Evolutionary conservation across 345 rosid species (phyloP), one percentile per base, ranked within the genome.

Genomic region (Anastatica hierochuntica): DNA sequence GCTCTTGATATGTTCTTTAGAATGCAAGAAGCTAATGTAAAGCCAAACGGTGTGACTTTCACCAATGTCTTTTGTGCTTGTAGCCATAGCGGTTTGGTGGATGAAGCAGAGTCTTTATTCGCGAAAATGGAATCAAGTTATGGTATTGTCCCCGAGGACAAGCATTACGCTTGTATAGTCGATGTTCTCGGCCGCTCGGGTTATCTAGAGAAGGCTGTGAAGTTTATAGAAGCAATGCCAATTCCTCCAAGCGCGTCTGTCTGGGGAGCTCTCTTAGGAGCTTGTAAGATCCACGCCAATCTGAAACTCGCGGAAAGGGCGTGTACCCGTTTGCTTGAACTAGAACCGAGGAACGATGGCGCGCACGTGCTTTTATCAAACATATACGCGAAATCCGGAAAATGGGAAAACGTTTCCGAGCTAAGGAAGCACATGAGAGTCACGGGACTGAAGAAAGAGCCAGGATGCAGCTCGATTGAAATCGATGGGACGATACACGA

Each of bases 381-480:
- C 52, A 69, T 79, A 45, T 83, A 80, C 39, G 95, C 95, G 14
- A 77, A 77, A 73, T 65, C 71, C 4, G 72, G 79, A 49, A 74
- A 77, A 38, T 83, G 88, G 90, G 79, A 78, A 47, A 30, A 50
- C 15, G 82, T 76, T 19, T 75, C 85, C 34, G 68, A 57, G 63
- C 59, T 83, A 36, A 78, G 88, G 64, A 82, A 74, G 60, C 72
- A 43, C 10, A 85, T 85, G 85, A 80, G 78, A 80, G 77, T 67
- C 27, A 56, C 68, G 13, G 88, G 88, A 64, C 35, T 83, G 1
- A 76, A 75, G 69, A 85, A 85, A 74, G 79, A 78, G 44, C 83
- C 72, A 7, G 95, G 95, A 26, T 83, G 85, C 53, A 85, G 95
- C 74, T 71, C 84, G 16, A 74, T 85, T n/a, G 88, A 83, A 76